A percentile compares a stretch with the other conserved stretches of the same genome.
Evolutionary conservation across 306 rosid species (phyloP).

Genomic region (Phaseolus lunatus): DNA sequence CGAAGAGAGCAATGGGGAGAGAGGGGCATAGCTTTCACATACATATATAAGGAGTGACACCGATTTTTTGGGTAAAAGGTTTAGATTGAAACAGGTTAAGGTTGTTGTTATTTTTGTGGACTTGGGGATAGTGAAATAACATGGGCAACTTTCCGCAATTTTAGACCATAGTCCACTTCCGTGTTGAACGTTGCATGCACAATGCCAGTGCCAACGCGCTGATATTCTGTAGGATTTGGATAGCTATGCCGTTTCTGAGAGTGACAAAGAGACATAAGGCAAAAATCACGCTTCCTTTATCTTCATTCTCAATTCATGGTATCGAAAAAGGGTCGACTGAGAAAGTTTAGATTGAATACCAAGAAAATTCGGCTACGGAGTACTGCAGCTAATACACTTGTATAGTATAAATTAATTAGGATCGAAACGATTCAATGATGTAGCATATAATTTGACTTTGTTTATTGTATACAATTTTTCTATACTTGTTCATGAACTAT

Average conservation of each 20-base stretch:
- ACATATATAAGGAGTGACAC: neutral
- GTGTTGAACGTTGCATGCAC: conserved; percentile 1
- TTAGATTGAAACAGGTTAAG: neutral
- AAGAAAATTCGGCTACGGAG: neutral
- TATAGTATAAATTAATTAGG: too few species aligned
- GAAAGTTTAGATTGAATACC: neutral
- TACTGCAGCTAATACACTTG: too few species aligned
- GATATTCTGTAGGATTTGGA: neutral
- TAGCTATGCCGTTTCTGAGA: neutral
- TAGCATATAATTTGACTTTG: too few species aligned
- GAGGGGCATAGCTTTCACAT: neutral
- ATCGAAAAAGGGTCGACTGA: neutral
- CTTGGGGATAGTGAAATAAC: conserved; percentile 1
- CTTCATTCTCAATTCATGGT: neutral
- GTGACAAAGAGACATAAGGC: conserved; percentile 13
- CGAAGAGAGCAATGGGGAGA: too few species aligned
- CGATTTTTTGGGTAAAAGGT: neutral
- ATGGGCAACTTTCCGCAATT: conserved; percentile 38
- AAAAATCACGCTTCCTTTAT: conserved; percentile 31
- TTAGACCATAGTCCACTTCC: conserved; percentile 14
- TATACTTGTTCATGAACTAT: too few species aligned
- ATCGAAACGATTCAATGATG: too few species aligned
- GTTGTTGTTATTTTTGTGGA: neutral
- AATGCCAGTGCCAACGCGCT: neutral
- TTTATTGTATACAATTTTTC: too few species aligned